Conservation (phyloP, 768 basidiomycete species). For the Lactarius pseudohatsudake region DNA sequence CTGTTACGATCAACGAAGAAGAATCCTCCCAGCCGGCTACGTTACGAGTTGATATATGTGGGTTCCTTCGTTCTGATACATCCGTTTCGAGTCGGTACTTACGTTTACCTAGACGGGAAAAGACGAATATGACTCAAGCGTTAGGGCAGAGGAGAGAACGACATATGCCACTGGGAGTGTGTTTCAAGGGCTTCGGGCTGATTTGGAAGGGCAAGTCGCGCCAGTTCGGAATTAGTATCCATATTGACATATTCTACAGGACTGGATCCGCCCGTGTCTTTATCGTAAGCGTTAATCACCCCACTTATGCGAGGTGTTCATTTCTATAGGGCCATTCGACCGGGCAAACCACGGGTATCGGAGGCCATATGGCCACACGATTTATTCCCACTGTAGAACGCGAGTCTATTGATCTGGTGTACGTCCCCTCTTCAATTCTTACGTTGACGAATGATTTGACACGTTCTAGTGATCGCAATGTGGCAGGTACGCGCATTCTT, state of each 20-base stretch:
- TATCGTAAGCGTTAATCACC: slow-evolving; percentile 53
- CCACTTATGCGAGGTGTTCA: slow-evolving; percentile 15
- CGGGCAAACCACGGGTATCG: slow-evolving; percentile 84
- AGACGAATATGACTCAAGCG: slow-evolving; percentile 73
- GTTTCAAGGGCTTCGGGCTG: slow-evolving; percentile 84
- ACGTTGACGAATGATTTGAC: slow-evolving; percentile 7
- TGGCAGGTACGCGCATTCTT: slow-evolving; percentile 53
- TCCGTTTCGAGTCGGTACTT: not conserved
- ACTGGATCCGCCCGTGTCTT: slow-evolving; percentile 75
- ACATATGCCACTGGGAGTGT: slow-evolving; percentile 69
- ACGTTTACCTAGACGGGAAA: slow-evolving; percentile 62
- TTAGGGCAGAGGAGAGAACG: slow-evolving; percentile 62
- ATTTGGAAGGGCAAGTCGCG: slow-evolving; percentile 70
- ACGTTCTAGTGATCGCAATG: slow-evolving; percentile 68
- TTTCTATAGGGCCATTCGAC: slow-evolving; percentile 76
- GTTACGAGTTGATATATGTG: slow-evolving; percentile 84
- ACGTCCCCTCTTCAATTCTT: slow-evolving; percentile 32
- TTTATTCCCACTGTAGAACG: slow-evolving; percentile 97
- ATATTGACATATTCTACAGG: slow-evolving; percentile 37
- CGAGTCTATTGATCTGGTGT: slow-evolving; percentile 89
- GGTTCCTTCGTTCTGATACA: slow-evolving; percentile 31
- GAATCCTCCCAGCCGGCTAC: slow-evolving; percentile 74
- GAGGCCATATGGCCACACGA: slow-evolving; percentile 68
- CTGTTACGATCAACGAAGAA: slow-evolving; percentile 93
- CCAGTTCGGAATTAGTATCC: not conserved